A percentile compares a stretch with the other conserved stretches of the same genome.
Evolutionary conservation across 495 filamentous ascomycete species (phyloP).

Genomic region (Daldinia decipiens): DNA sequence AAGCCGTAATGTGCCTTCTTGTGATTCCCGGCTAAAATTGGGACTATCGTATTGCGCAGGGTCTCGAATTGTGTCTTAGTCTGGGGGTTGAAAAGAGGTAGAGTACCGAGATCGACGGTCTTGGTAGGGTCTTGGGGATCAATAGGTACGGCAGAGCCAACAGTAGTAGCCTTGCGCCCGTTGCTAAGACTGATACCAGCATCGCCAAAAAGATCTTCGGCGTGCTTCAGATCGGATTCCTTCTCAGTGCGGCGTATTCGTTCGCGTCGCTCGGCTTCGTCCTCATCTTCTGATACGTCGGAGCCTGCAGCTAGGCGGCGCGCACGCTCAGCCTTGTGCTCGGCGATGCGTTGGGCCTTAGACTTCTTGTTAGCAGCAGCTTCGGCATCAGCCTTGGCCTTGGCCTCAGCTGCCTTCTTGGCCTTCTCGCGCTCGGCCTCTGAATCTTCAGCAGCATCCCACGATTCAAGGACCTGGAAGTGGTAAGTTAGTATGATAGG

Average conservation of each 20-base stretch:
- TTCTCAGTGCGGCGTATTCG: slow-evolving; percentile 81
- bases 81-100: slow-evolving; percentile 87
- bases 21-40: slow-evolving; percentile 73
- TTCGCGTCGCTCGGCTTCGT: slow-evolving; percentile 74
- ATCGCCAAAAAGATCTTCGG: slow-evolving; percentile 87
- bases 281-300: slow-evolving; percentile 68
- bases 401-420: slow-evolving; percentile 83
- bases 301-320: slow-evolving; percentile 60
- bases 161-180: slow-evolving; percentile 66
- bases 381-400: slow-evolving; percentile 88
- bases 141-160: slow-evolving; percentile 70
- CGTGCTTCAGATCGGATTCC: slow-evolving; percentile 89
- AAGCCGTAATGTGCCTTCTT: slow-evolving; percentile 91
- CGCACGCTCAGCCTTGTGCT: slow-evolving; percentile 67
- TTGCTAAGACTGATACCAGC: slow-evolving; percentile 72
- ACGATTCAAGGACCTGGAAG: slow-evolving; percentile 87
- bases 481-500: slow-evolving; percentile 12
- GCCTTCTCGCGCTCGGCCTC: slow-evolving; percentile 96
- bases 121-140: slow-evolving; percentile 77
- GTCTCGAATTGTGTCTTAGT: slow-evolving; percentile 85
- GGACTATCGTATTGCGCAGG: slow-evolving; percentile 77
- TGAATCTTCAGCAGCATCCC: slow-evolving; percentile 97
- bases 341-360: slow-evolving; percentile 87
- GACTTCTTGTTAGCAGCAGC: slow-evolving; percentile 94
- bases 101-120: slow-evolving; percentile 78